Base-by-base conservation (phyloP, 2,329 filamentous ascomycete genomes). In the Aspergillus pseudoviridinutans region DNA sequence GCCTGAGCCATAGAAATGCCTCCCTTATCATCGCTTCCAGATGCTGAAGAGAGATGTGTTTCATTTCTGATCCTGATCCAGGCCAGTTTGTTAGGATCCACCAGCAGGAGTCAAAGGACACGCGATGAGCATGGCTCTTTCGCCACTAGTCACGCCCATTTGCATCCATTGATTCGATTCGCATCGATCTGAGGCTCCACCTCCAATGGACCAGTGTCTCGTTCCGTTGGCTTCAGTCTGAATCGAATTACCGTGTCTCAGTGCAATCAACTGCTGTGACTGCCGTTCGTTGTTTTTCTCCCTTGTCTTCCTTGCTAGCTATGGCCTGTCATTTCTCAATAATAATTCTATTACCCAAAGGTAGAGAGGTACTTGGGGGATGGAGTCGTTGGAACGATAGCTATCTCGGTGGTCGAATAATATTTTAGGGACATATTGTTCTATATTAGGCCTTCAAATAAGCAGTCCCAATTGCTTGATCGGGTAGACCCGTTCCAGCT, bases 401-500 rank as follows among this genome's bases (percentile, higher is more conserved):
- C 27, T 50, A 27, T 27, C 27, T 50, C 50, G 20, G 50, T 49
- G 41, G 28, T 54, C 29, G 28, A 58, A 41, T 42, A 50, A 4
- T 47, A 22, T 56, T 46, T 32, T 35, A 50, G 35, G 35, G 49
- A 46, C 56, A 32, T 53, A 62, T 65, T 44, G 49, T 54, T 41
- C 47, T 47, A 54, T 35, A 51, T 27, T 46, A 49, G 27, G 49
- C 9, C 51, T 50, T 38, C 14, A 3, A 38, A 38, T 38, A 38
- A 38, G 7, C 32, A 17, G 32, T 17, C 32, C 14, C 50, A 28
- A 55, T 32, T 51, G 56, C 51, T 50, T 54, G 49, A 61, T 61
- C 61, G 61, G 60, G 60, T 58, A 60, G 56, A 60, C 58, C 60
- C 64, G 56, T 63, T 61, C 54, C 50, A 60, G 52, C 51, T 62